A percentile compares a stretch with the other conserved stretches of the same genome.
Evolutionary conservation across 305 asterid genomes (phyloP).

Genomic region (Solanum hybrid): DNA sequence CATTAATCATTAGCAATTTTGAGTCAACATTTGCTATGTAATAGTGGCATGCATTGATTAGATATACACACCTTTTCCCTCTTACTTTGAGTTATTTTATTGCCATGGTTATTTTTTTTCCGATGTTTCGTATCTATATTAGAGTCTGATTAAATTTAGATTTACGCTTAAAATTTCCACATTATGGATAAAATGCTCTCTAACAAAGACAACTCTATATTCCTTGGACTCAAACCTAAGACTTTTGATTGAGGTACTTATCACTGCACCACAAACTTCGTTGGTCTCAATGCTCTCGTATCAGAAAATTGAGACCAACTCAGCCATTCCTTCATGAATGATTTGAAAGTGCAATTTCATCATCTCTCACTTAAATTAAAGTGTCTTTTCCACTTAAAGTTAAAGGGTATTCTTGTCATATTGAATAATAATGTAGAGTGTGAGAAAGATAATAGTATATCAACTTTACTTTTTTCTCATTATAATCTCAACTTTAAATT

Average conservation of each 20-base stretch:
- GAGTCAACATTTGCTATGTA: slow-evolving; percentile 22
- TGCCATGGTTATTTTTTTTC: not conserved
- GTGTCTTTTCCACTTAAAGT: slow-evolving; percentile 25
- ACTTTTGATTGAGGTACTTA: too few species aligned
- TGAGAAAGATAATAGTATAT: slow-evolving; percentile 9
- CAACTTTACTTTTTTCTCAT: slow-evolving; percentile 21
- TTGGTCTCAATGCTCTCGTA: not conserved
- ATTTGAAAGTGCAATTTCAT: slow-evolving; percentile 34
- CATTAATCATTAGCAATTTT: slow-evolving; percentile 15
- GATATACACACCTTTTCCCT: not conserved
- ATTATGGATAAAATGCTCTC: too few species aligned
- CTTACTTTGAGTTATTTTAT: slow-evolving; percentile 1
- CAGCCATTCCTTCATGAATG: slow-evolving; percentile 24
- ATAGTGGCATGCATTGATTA: slow-evolving; percentile 18
- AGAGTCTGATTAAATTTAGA: too few species aligned
- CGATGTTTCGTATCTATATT: not conserved
- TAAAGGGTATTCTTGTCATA: slow-evolving; percentile 32
- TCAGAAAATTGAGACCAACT: slow-evolving; percentile 11
- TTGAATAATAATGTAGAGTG: slow-evolving; percentile 3
- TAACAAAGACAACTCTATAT: not conserved
- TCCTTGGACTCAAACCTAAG: too few species aligned
- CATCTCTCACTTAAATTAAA: slow-evolving; percentile 25
- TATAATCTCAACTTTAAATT: slow-evolving; percentile 29
- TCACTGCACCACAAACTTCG: not conserved
- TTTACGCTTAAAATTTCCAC: too few species aligned